Evolutionary conservation across 352 stramenopile genomes (phyloP), one percentile per base, ranked within the genome.

Genomic region (Thalassiosira livingstoniorum): DNA sequence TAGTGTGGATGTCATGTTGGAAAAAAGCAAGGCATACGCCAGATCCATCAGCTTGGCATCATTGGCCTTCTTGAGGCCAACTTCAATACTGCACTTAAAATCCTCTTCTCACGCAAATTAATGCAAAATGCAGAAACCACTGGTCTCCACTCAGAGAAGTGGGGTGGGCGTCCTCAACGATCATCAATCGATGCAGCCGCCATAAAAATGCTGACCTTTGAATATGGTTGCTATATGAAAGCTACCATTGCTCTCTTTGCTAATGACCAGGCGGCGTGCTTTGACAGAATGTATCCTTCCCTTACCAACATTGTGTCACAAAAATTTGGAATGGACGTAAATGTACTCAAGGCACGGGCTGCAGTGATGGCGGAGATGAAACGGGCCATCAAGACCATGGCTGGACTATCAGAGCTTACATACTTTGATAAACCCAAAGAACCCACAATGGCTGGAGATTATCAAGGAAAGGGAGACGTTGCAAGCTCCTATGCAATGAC

Each of bases 161-260:
- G n/a, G n/a, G n/a, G n/a, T 18, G 4, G 57, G 4, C 57, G n/a
- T 27, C 39, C 57, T 29, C 4, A 70, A 15, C 4, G 39, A 54
- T 42, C 62, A 2, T 54, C 62, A 25, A 70, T 29, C 25, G 45
- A 58, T 7, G 62, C 62, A 29, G 31, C 62, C 5, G 15, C 35
- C 4, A 2, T 27, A 2, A 65, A 65, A 25, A 65, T 65, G 57
- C 39, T 65, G 57, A 45, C 57, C 10, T 65, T 65, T 34, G 57
- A 65, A 45, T 75, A 75, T 23, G 66, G 66, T 29, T 18, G 51
- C 13, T 75, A 75, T 53, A 75, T 54, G 47, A 75, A 75, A 34
- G 31, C 47, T 2, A 75, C 66, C 1, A 75, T 75, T 25, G 66
- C 51, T 15, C 2, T 66, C 45, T 66, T 75, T 54, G 18, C 7